Conservation (phyloP, 148 eudicot genomes). For the Polygonum aviculare region DNA sequence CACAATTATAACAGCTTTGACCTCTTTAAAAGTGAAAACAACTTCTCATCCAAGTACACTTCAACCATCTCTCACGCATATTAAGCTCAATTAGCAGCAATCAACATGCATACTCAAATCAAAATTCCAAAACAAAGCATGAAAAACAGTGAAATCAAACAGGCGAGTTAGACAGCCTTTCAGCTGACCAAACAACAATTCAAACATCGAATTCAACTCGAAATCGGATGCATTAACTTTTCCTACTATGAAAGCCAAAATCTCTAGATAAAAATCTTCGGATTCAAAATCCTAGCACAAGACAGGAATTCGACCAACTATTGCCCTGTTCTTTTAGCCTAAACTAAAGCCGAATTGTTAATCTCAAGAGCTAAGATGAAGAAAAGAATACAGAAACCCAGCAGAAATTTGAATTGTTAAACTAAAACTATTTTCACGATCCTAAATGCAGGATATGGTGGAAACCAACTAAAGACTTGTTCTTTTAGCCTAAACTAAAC, state of each 20-base stretch:
- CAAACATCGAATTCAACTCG: neutral
- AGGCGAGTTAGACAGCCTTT: neutral
- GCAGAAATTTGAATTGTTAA: no score
- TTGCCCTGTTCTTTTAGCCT: no score
- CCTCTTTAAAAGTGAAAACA: neutral
- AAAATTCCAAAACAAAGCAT: neutral
- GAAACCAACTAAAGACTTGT: no score
- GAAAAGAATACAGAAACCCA: no score
- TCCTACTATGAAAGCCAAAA: neutral
- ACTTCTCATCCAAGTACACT: neutral
- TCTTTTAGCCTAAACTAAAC: no score
- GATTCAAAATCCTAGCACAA: neutral
- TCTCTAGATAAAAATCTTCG: neutral
- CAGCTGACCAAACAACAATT: neutral
- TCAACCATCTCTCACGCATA: neutral
- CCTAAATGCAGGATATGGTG: no score
- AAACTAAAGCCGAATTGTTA: no score
- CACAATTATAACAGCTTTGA: neutral
- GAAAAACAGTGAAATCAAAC: neutral
- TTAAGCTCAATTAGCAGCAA: neutral
- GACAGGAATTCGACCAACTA: neutral
- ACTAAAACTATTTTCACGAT: no score
- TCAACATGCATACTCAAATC: neutral
- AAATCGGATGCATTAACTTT: neutral
- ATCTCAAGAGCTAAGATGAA: no score